These are phyloP conservation scores for Teratosphaeriaceae sp. DNA, from an alignment of 2,329 filamentous ascomycete genomes.

Conservation along the genomic window DNA sequence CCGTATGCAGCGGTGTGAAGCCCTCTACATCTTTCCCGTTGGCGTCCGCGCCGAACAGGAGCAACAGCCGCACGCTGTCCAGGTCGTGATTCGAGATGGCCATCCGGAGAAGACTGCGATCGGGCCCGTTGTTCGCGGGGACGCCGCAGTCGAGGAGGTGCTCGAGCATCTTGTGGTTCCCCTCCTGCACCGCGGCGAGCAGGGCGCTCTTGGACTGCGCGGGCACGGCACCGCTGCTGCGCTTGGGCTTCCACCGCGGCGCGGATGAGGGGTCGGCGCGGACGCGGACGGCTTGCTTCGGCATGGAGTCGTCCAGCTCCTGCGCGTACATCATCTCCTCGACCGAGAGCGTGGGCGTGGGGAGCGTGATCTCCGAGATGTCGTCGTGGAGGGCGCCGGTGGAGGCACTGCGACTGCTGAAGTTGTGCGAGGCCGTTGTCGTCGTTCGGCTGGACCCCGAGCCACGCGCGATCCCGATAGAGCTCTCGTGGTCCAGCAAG, in stretches of 20 bases:
- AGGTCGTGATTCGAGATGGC: slow-evolving; percentile 23
- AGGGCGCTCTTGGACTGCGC: slow-evolving; percentile 33
- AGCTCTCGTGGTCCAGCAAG: not conserved
- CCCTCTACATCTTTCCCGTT: slow-evolving; percentile 56
- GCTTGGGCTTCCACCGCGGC: slow-evolving; percentile 17
- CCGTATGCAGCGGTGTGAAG: slow-evolving; percentile 53
- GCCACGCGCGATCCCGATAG: not conserved
- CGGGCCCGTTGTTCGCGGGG: slow-evolving; percentile 11
- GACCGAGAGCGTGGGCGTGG: slow-evolving; percentile 12
- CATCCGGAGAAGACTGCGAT: slow-evolving; percentile 15
- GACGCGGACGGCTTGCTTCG: slow-evolving; percentile 42
- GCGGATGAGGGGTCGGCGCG: slow-evolving; percentile 31
- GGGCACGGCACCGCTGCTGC: slow-evolving; percentile 19
- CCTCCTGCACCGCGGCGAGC: slow-evolving; percentile 28
- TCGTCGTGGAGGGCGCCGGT: slow-evolving; percentile 7
- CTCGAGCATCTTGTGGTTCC: slow-evolving; percentile 22
- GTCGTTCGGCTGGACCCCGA: not conserved
- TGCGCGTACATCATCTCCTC: slow-evolving; percentile 23
- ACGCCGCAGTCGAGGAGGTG: slow-evolving; percentile 25
- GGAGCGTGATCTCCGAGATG: slow-evolving; percentile 16
- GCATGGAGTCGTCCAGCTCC: slow-evolving; percentile 34
- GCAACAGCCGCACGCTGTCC: slow-evolving; percentile 45
- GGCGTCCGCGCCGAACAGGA: slow-evolving; percentile 54
- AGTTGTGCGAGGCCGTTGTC: no score
- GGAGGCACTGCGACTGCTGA: slow-evolving; percentile 1